These are phyloP conservation scores for Penicillium sp. DNA, from an alignment of 2,329 filamentous ascomycete genomes.

Conservation along the genomic window DNA sequence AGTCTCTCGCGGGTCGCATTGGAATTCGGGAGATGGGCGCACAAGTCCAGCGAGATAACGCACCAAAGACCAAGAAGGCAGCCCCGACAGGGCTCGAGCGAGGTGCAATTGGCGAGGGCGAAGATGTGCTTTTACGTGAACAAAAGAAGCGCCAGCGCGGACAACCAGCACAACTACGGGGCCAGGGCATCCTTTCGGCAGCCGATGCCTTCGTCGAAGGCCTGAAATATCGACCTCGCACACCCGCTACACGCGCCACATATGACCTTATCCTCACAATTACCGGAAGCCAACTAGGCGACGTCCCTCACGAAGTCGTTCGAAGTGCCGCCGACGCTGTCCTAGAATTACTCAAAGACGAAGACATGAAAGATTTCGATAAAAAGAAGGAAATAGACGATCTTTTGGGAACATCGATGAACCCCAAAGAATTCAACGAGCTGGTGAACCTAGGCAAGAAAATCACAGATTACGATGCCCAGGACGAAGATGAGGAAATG, in stretches of 20 bases:
- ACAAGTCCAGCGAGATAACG: slow-evolving; percentile 72
- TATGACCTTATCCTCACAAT: slow-evolving; percentile 93
- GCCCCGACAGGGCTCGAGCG: slow-evolving; percentile 68
- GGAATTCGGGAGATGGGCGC: slow-evolving; percentile 93
- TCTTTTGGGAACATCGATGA: slow-evolving; percentile 76
- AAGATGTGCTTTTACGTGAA: slow-evolving; percentile 77
- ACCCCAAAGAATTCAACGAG: slow-evolving; percentile 91
- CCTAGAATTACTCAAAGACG: slow-evolving; percentile 88
- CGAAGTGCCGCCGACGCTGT: slow-evolving; percentile 90
- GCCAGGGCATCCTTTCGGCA: slow-evolving; percentile 74
- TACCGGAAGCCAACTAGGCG: slow-evolving; percentile 81
- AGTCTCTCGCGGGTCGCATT: slow-evolving; percentile 91
- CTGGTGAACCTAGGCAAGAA: slow-evolving; percentile 95
- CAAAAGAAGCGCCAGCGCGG: slow-evolving; percentile 79
- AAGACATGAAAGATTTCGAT: slow-evolving; percentile 92
- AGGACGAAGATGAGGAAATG: slow-evolving; percentile 91
- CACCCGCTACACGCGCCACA: slow-evolving; percentile 82
- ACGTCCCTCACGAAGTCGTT: slow-evolving; percentile 87
- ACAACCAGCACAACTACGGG: slow-evolving; percentile 66
- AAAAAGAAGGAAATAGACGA: slow-evolving; percentile 98
- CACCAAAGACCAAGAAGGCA: slow-evolving; percentile 75
- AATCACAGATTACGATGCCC: slow-evolving; percentile 95
- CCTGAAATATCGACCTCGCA: slow-evolving; percentile 85
- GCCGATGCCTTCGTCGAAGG: slow-evolving; percentile 86
- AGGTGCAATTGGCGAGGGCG: slow-evolving; percentile 71